Percentiles rank a stretch among this genome's conserved stretches.
Evolutionary conservation across 2,329 filamentous ascomycete genomes (phyloP).

Genomic region (Emergomyces orientalis): DNA sequence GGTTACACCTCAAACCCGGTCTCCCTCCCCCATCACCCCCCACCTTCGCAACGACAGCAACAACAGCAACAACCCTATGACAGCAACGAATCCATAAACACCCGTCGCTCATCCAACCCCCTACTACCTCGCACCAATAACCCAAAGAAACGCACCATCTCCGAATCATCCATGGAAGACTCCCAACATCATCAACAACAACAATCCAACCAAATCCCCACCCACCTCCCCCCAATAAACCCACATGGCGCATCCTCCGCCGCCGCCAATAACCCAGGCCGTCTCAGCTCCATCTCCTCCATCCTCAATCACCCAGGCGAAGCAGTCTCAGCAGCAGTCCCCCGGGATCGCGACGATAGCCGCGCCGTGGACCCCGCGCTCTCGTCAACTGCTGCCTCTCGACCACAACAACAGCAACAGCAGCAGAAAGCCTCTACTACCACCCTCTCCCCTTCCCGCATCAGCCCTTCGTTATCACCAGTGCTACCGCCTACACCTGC

Average conservation of each 20-base stretch:
- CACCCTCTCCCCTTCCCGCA: constrained; percentile 10
- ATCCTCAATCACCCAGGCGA: constrained; percentile 56
- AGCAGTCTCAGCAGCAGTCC: not conserved
- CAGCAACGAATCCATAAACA: not conserved
- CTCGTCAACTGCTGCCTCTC: constrained; percentile 17
- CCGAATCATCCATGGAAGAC: constrained; percentile 23
- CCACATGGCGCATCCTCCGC: constrained; percentile 14
- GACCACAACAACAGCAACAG: constrained; percentile 24
- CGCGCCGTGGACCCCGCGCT: constrained; percentile 36
- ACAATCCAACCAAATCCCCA: constrained; percentile 23
- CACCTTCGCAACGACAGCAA: constrained; percentile 18
- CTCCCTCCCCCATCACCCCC: constrained; percentile 25
- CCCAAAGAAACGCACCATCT: constrained; percentile 30
- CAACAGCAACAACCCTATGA: not conserved
- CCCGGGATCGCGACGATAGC: constrained; percentile 14
- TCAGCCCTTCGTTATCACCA: constrained; percentile 15
- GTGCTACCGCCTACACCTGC: constrained; percentile 20
- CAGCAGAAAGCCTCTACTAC: constrained; percentile 6
- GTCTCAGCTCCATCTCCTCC: constrained; percentile 65
- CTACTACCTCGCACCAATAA: constrained; percentile 23
- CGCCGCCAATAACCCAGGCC: constrained; percentile 38
- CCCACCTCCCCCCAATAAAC: constrained; percentile 33
- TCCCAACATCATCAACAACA: constrained; percentile 12
- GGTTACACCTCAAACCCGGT: constrained; percentile 31
- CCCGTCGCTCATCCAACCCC: constrained; percentile 20